Evolutionary conservation across 2,329 filamentous ascomycete species (phyloP).

Genomic region (Lasiodiplodia gonubiensis): DNA sequence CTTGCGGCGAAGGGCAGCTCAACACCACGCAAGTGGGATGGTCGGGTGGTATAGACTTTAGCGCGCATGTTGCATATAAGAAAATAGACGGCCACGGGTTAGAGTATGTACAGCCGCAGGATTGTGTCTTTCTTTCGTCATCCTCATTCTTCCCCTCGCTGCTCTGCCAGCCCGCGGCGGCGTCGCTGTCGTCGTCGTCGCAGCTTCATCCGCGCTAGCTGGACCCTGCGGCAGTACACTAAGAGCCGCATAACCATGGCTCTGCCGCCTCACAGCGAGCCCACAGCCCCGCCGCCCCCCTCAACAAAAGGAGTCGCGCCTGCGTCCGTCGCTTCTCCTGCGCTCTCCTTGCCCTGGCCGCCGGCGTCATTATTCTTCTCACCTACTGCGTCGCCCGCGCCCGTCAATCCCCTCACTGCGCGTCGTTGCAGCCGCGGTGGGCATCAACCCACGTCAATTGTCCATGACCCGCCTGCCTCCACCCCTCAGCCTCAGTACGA

Average conservation of each 20-base stretch:
- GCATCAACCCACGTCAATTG: neutral
- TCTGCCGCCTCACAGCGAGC: neutral
- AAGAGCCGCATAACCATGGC: slow-evolving; percentile 24
- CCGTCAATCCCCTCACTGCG: neutral
- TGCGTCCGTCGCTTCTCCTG: neutral
- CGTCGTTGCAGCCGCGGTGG: neutral
- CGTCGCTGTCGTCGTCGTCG: neutral
- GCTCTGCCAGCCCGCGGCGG: neutral
- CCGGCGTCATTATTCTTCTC: neutral
- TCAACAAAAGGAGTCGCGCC: neutral
- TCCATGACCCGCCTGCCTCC: neutral
- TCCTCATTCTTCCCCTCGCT: neutral
- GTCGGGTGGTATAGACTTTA: slow-evolving; percentile 23
- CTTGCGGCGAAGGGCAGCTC: slow-evolving; percentile 20
- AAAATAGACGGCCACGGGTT: slow-evolving; percentile 15
- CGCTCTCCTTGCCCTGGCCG: neutral
- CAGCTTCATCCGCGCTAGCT: slow-evolving; percentile 9
- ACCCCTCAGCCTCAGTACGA: neutral
- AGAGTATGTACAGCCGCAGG: neutral
- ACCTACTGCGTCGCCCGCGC: neutral
- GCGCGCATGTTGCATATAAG: slow-evolving; percentile 24
- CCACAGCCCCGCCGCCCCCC: neutral
- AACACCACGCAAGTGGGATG: slow-evolving; percentile 27
- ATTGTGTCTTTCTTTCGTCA: slow-evolving; percentile 13
- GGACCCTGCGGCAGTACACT: slow-evolving; percentile 7